Evolutionary conservation across 2,329 filamentous ascomycete species (phyloP).

Genomic region (Ilyonectria sp.): DNA sequence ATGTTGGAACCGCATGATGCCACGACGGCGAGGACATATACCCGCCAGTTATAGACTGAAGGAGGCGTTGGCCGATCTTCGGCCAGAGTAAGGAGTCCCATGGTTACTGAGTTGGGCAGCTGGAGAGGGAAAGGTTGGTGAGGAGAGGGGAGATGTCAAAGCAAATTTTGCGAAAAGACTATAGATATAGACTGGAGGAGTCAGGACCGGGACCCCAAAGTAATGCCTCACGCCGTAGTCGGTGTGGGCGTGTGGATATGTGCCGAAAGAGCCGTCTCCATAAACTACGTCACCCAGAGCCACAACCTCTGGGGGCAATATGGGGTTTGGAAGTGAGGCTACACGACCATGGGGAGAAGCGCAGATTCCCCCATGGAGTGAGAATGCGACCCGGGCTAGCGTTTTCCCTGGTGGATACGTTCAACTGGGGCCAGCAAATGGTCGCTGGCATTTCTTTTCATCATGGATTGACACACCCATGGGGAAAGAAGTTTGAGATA

Average conservation of each 20-base stretch:
- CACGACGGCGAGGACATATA: slow-evolving; percentile 53
- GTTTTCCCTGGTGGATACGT: slow-evolving; percentile 25
- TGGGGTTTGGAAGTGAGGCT: slow-evolving; percentile 17
- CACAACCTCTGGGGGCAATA: slow-evolving; percentile 21
- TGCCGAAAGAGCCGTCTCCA: slow-evolving; percentile 24
- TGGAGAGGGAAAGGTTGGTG: too few species aligned
- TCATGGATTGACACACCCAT: not conserved
- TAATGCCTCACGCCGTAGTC: slow-evolving; percentile 27
- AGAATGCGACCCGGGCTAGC: slow-evolving; percentile 17
- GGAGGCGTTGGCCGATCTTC: slow-evolving; percentile 56
- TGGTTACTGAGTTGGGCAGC: slow-evolving; percentile 23
- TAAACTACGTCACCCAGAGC: slow-evolving; percentile 23
- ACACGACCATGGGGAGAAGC: slow-evolving; percentile 19
- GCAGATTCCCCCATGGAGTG: slow-evolving; percentile 20
- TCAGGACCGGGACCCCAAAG: slow-evolving; percentile 8
- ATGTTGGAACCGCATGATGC: slow-evolving; percentile 58
- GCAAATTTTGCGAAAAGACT: not conserved
- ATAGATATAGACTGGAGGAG: slow-evolving; percentile 8
- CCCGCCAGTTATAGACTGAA: slow-evolving; percentile 55
- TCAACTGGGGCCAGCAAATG: not conserved
- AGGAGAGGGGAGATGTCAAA: not conserved
- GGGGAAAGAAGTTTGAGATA: not conserved
- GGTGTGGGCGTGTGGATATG: slow-evolving; percentile 28
- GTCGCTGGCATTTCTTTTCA: not conserved
- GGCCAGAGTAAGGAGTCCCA: slow-evolving; percentile 52